Conservation (phyloP, 352 stramenopile species). For the Globisporangium nagaii region DNA sequence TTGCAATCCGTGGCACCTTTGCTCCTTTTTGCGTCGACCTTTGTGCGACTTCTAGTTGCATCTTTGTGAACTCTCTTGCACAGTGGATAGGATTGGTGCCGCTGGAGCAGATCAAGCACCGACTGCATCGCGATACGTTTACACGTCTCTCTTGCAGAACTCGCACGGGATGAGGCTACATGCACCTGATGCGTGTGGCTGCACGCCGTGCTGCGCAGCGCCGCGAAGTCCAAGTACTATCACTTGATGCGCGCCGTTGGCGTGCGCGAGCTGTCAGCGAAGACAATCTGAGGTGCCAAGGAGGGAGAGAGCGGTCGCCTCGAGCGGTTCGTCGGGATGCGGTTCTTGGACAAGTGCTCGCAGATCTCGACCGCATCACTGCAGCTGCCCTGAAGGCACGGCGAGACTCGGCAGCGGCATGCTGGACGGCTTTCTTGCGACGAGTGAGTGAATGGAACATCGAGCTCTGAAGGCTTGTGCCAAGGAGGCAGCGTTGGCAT, state of each 20-base stretch:
- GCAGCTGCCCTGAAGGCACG: background rate
- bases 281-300: background rate
- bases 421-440: no score
- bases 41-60: no score
- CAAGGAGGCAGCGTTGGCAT: no score
- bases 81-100: no score
- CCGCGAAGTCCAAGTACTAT: background rate
- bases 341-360: slow-evolving; percentile 3
- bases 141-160: no score
- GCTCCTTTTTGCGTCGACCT: no score
- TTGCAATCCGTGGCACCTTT: no score
- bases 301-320: background rate
- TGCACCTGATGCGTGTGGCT: slow-evolving; percentile 1
- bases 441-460: no score
- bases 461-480: no score
- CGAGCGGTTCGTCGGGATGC: slow-evolving; percentile 3
- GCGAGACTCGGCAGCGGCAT: slow-evolving; percentile 3
- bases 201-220: background rate
- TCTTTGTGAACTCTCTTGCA: no score
- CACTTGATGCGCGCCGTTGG: background rate
- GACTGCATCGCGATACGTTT: no score
- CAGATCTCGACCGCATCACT: slow-evolving; percentile 6
- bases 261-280: background rate
- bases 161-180: background rate
- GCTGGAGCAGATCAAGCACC: no score